Evolutionary conservation across 2,329 filamentous ascomycete genomes (phyloP).

Genomic region (Botryotinia narcissicola): DNA sequence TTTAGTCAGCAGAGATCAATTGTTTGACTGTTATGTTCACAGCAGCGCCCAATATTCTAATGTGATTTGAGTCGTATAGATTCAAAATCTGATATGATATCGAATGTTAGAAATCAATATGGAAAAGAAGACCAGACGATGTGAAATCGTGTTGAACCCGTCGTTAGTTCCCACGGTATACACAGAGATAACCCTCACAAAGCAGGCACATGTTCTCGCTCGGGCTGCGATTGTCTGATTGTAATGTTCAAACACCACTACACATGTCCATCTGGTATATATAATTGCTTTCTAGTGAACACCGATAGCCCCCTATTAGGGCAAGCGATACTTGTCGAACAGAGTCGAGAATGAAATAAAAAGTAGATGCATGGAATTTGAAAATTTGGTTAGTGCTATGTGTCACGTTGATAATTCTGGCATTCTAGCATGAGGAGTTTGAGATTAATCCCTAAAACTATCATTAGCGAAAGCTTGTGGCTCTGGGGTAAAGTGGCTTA

Average conservation of each 20-base stretch:
- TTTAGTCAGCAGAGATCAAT: rapidly evolving
- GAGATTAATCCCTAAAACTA: background rate
- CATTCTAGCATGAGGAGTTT: background rate
- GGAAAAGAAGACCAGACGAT: background rate
- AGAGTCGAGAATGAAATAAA: background rate
- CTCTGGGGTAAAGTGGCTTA: background rate
- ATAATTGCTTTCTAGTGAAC: background rate
- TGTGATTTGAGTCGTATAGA: background rate
- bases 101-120: background rate
- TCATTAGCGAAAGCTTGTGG: background rate
- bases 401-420: background rate
- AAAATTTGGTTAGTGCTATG: background rate
- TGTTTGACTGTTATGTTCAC: background rate
- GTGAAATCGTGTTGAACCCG: background rate
- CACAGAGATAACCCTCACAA: background rate
- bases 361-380: background rate
- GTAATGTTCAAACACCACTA: background rate
- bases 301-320: background rate
- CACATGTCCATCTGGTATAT: background rate
- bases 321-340: background rate
- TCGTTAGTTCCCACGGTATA: background rate
- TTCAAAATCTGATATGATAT: background rate
- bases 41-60: background rate
- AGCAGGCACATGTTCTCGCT: background rate
- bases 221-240: background rate